Evolutionary conservation across 2,329 filamentous ascomycete species (phyloP), one percentile per base, ranked within the genome.

Genomic region (Pseudocercospora cruenta): DNA sequence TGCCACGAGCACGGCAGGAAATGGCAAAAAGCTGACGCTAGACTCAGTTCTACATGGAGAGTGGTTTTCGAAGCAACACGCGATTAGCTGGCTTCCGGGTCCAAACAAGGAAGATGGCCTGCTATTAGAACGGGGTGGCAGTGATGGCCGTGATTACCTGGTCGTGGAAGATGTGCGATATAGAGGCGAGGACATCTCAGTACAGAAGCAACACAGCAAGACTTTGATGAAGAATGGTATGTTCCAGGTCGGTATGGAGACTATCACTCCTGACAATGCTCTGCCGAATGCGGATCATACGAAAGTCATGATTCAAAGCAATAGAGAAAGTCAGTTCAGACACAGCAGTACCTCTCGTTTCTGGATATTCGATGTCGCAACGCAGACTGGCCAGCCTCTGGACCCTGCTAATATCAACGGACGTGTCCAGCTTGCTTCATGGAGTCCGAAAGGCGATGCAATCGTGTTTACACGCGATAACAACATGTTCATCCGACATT

Each of bases 381-480:
- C 88, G 0, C 94, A 97, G 77, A 85, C 81, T 0, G 91, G 86
- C 1, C 86, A 96, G 78, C 88, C 95, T 0, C 82, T 99, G 60
- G 88, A 97, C 70, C 90, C 92, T 0, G 82, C 82, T 1, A 83
- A 91, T 57, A 84, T 87, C 1, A 79, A 87, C 12, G 87, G 85
- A 19, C 85, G 87, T 55, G 84, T 97, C 24, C 94, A 98, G 79
- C 84, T 97, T 62, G 95, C 94, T 7, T 88, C 87, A 33, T 97
- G 94, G 94, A 96, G 92, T 64, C 95, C 95, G 0, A 86, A 88
- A 60, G 94, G 93, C 70, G 89, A 97, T 78, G 90, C 93, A 1
- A 81, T 99, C 3, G 91, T 92, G n/a, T 99, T 94, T 78, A 96
- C 94, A 0, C 85, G 90, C 70, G 86, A 93, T 67, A 98, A 99